These are phyloP conservation scores for Verticillium nonalfalfae DNA, from an alignment of 2,329 filamentous ascomycete species.

Conservation along the genomic window DNA sequence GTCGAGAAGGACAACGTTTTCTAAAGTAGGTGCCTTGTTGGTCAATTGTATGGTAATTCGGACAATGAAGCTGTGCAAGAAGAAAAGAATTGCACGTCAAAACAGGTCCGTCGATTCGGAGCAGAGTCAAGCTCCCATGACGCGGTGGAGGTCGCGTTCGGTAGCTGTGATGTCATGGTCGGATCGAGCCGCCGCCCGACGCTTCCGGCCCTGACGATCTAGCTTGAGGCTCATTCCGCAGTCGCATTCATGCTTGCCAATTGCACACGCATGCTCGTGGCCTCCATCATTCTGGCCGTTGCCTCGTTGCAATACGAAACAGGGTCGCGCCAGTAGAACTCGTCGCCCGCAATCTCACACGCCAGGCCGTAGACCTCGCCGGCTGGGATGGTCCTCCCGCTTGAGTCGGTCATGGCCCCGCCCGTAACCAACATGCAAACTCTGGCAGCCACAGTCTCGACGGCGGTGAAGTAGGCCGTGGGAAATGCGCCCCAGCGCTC, in stretches of 20 bases:
- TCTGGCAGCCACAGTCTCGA: slow-evolving; percentile 19
- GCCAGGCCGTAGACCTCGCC: slow-evolving; percentile 16
- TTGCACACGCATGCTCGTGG: slow-evolving; percentile 5
- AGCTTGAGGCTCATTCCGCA: not conserved
- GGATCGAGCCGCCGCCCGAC: not conserved
- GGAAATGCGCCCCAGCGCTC: slow-evolving; percentile 21
- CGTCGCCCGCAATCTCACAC: slow-evolving; percentile 21
- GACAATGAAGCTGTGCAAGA: not conserved
- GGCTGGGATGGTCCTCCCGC: slow-evolving; percentile 13
- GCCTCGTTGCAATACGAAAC: slow-evolving; percentile 17
- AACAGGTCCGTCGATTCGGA: not conserved
- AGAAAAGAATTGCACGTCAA: not conserved
- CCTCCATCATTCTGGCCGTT: slow-evolving; percentile 15
- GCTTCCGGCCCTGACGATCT: not conserved
- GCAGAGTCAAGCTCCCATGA: not conserved
- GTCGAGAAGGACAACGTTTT: not conserved
- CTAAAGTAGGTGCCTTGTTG: no score
- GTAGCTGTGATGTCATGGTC: not conserved
- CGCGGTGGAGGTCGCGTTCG: not conserved
- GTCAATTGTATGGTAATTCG: not conserved
- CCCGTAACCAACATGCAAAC: slow-evolving; percentile 18
- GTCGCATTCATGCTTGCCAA: not conserved
- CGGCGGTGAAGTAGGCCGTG: slow-evolving; percentile 19
- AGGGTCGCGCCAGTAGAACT: slow-evolving; percentile 22
- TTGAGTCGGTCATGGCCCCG: slow-evolving; percentile 15